A percentile compares a stretch with the other conserved stretches of the same genome.
These are phyloP conservation scores for Lycium ferocissimum DNA, from an alignment of 257 asterid species.

Conservation along the genomic window DNA sequence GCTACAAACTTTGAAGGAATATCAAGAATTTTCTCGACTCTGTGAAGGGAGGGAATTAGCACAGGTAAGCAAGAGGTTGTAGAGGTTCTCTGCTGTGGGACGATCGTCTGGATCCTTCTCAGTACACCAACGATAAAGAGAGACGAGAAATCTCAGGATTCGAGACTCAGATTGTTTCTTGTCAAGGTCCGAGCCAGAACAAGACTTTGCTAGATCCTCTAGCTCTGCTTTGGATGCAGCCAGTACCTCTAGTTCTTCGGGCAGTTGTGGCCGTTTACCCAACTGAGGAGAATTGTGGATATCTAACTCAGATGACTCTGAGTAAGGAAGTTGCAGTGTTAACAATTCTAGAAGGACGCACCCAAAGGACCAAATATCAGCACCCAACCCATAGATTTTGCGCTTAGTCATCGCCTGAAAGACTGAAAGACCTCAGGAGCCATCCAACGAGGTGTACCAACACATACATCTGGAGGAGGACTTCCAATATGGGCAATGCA, in stretches of 20 bases:
- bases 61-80: conserved; percentile 47
- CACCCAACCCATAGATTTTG: conserved; percentile 68
- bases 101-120: conserved; percentile 65
- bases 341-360: conserved; percentile 80
- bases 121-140: conserved; percentile 62
- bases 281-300: conserved; percentile 58
- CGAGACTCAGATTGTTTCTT: conserved; percentile 40
- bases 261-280: conserved; percentile 46
- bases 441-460: conserved; percentile 98
- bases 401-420: conserved; percentile 45
- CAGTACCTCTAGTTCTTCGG: conserved; percentile 34
- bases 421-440: conserved; percentile 77
- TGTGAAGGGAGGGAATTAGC: conserved; percentile 40
- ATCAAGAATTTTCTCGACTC: conserved; percentile 37
- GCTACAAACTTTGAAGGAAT: conserved; percentile 50
- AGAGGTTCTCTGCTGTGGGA: conserved; percentile 61
- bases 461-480: conserved; percentile 82
- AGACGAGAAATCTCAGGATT: conserved; percentile 51
- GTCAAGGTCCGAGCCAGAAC: conserved; percentile 26
- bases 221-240: conserved; percentile 36
- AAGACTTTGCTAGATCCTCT: conserved; percentile 36
- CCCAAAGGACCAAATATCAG: conserved; percentile 92
- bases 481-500: conserved; percentile 85
- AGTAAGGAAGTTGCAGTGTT: conserved; percentile 71
- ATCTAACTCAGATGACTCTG: conserved; percentile 58